Conservation (phyloP, 2,329 filamentous ascomycete genomes). For the Phymatotrichopsis omnivora region DNA sequence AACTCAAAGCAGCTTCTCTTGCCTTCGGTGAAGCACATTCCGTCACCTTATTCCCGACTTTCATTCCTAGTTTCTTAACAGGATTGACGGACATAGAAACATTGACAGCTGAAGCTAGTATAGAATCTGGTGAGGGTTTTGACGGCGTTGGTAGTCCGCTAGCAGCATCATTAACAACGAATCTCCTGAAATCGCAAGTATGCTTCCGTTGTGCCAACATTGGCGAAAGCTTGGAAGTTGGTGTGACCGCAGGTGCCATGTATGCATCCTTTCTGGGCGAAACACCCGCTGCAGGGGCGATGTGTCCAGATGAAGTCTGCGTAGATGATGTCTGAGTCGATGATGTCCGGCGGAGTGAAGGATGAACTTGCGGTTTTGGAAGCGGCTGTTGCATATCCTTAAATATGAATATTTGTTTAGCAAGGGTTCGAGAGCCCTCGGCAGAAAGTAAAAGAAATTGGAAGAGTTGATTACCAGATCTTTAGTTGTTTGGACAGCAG, state of each 20-base stretch:
- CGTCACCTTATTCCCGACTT: constrained; percentile 2
- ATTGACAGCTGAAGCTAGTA: constrained; percentile 10
- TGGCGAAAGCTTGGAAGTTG: constrained; percentile 18
- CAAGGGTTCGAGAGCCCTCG: constrained; percentile 17
- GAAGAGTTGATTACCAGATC: constrained; percentile 2
- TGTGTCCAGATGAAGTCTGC: constrained; percentile 11
- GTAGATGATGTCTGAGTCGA: constrained; percentile 2
- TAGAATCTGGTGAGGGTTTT: constrained; percentile 9
- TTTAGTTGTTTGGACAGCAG: no score
- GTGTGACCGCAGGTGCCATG: constrained; percentile 1
- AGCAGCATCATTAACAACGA: constrained; percentile 7
- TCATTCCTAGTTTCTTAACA: background rate
- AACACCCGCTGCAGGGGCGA: constrained; percentile 27
- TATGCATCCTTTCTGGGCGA: constrained; percentile 13
- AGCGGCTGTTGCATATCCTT: constrained; percentile 22
- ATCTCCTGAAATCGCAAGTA: constrained; percentile 13
- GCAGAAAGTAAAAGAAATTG: constrained; percentile 7
- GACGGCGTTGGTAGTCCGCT: constrained; percentile 3
- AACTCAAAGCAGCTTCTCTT: constrained; percentile 21
- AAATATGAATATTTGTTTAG: constrained; percentile 18
- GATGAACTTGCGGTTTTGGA: constrained; percentile 16
- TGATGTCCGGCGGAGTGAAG: constrained; percentile 16
- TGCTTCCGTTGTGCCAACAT: constrained; percentile 18
- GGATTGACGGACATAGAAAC: constrained; percentile 8
- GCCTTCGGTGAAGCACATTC: constrained; percentile 24